Evolutionary conservation across 73 alveolate genomes (phyloP), one percentile per base, ranked within the genome.

Genomic region (Paramecium sonneborni): DNA sequence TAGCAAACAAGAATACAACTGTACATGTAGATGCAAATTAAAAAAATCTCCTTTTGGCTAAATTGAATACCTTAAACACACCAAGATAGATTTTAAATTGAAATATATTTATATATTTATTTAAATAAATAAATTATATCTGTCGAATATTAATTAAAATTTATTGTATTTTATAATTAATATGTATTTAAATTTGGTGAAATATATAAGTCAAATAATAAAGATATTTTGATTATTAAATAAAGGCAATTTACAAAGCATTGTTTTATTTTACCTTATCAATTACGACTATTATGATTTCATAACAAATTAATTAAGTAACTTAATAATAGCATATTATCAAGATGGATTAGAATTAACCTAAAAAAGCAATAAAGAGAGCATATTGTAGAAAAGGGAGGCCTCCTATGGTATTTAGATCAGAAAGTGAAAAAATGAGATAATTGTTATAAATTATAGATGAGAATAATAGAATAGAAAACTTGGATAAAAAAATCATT

Each of bases 341-440:
- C 12, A 46, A 46, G 57, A 52, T 52, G 68, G 68, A 52, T 52
- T 21, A 52, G 30, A 18, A 52, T 52, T 9, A 52, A 52, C 26
- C 68, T n/a, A 52, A 52, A 18, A 52, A 52, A 52, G 68, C 68
- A 1, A 18, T 52, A 0, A 52, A 52, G 24, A 62, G 84, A 30
- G 44, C 48, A 3, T 62, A 62, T 62, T 26, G 39, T 26, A 62
- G 24, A 62, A 32, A 30, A 10, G 14, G 6, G 11, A 62, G 24
- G 44, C 84, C 84, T 30, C 23, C 20, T 11, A 62, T 30, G 12
- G 14, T 62, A 1, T 0, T 62, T 62, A 62, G 84, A 62, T 30
- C 48, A 23, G 84, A 62, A 12, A 62, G 84, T 62, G 84, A 62
- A 62, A 62, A 62, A 32, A 62, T 62, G 30, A 62, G 84, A 32